Evolutionary conservation across 345 rosid genomes (phyloP), one percentile per base, ranked within the genome.

Genomic region (Passiflora organensis): DNA sequence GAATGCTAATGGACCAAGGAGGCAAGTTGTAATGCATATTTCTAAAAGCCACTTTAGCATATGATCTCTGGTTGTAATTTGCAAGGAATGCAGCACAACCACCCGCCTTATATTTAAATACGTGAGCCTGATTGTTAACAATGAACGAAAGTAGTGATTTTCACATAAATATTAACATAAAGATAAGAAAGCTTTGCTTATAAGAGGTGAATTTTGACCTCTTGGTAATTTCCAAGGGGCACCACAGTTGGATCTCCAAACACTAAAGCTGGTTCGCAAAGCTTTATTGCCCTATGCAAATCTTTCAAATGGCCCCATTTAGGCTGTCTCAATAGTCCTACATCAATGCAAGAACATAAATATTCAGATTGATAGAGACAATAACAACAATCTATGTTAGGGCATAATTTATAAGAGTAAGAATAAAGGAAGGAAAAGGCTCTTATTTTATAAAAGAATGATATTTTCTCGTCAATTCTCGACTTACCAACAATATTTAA

Each of bases 261-360:
- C 21, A 94, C 80, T 58, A 94, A 72, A 53, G 99, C 97, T 43
- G 89, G 87, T 57, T 89, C 99, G 56, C 91, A 89, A 1, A 94
- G 72, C 66, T 87, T 94, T 43, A 94, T 80, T 1, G 99, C 99
- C 72, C 87, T 70, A 64, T 94, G 99, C 72, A 94, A 71, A 80
- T 94, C 97, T 80, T 94, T 94, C 78, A 89, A 76, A 73, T 94
- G 99, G 20, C 97, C 99, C 99, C 97, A 94, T 75, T 94, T 94
- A 9, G 99, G 99, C 63, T 87, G 78, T 85, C 97, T 89, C 64
- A 78, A 16, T 36, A 94, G 78, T 59, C 99, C 97, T 93, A 75
- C 32, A 59, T 55, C 55, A 54, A 45, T n/a, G n/a, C 49, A 72
- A 55, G 36, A 37, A 16, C 5, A 16, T 17, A 37, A 28, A 60